Base-by-base conservation (phyloP, 768 basidiomycete species). In the Lactarius quietus region DNA sequence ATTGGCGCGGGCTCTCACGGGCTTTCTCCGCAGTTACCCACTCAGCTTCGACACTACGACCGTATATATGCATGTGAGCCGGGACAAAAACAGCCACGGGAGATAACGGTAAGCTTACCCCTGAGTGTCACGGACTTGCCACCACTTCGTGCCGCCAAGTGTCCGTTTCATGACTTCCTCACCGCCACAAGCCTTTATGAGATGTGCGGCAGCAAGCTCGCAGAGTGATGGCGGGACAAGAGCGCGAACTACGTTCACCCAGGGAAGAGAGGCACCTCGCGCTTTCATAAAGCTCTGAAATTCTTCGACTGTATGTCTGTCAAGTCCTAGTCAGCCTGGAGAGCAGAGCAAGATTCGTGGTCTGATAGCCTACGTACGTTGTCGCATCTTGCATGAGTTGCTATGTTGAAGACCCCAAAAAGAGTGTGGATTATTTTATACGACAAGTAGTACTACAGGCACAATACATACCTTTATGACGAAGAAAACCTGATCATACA, bases 71-170 rank as follows among this genome's bases (percentile, higher is more conserved):
- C 26, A 31, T 8, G n/a, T 48, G 26, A 26, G 26, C 61, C 9
- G 20, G 20, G 18, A 31, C 5, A 8, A 5, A 33, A 36, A 41
- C 48, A 7, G 23, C 48, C 3, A 7, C 41, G 38, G 31, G 26
- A 18, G 68, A 65, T 8, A 63, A 63, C 41, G 70, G 33, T 8
- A 74, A 71, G 77, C 76, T 74, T 78, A 85, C 94, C 94, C 94
- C 57, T 83, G 77, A 33, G 33, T 33, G 33, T 33, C 33, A 33
- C 33, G 33, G 8, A 33, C 33, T 33, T 33, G 33, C 33, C 95
- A 98, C 94, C 95, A 98, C 73, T 95, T 94, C 5, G 86, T 84
- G 3, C 95, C 95, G 20, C 95, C 95, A 5, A 93, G 86, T 28
- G 92, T 73, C 43, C 81, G 81, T 67, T 84, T 82, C 52, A 82